A percentile compares a stretch with the other conserved stretches of the same genome.
These are phyloP conservation scores for Flaveria trinervia DNA, from an alignment of 129 eudicot species.

Conservation along the genomic window DNA sequence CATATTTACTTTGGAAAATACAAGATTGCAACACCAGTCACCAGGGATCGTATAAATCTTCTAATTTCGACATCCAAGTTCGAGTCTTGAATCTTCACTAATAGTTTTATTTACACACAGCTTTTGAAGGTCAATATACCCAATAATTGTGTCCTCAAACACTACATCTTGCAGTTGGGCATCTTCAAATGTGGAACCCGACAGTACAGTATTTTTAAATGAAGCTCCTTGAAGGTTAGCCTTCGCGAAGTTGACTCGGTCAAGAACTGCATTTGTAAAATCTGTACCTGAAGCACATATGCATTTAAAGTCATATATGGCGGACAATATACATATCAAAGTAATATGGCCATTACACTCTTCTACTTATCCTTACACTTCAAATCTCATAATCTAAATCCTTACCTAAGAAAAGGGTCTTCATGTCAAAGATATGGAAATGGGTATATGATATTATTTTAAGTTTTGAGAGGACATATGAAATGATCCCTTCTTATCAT, in stretches of 20 bases:
- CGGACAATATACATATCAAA: neutral
- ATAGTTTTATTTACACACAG: slow-evolving; percentile 64
- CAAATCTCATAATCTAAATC: neutral
- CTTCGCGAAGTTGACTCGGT: slow-evolving; percentile 79
- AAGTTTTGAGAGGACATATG: neutral
- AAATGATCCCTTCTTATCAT: neutral
- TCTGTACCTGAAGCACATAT: slow-evolving; percentile 53
- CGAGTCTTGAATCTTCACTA: slow-evolving; percentile 58
- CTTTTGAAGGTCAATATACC: slow-evolving; percentile 82
- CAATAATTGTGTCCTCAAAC: slow-evolving; percentile 93
- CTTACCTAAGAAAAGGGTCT: neutral
- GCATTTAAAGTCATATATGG: neutral
- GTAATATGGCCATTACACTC: neutral
- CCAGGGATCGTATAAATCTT: slow-evolving; percentile 1
- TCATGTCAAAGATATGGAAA: neutral
- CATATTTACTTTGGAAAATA: slow-evolving; percentile 1
- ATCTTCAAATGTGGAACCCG: slow-evolving; percentile 82
- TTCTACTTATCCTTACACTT: neutral
- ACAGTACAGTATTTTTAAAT: slow-evolving; percentile 84
- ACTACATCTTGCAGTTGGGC: slow-evolving; percentile 81
- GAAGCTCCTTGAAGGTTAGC: slow-evolving; percentile 80
- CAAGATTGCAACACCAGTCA: neutral
- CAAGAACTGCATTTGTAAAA: slow-evolving; percentile 92
- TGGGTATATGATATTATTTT: neutral
- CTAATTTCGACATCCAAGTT: slow-evolving; percentile 65